Conservation (phyloP, 345 rosid species). For the Diplotaxis tenuifolia region DNA sequence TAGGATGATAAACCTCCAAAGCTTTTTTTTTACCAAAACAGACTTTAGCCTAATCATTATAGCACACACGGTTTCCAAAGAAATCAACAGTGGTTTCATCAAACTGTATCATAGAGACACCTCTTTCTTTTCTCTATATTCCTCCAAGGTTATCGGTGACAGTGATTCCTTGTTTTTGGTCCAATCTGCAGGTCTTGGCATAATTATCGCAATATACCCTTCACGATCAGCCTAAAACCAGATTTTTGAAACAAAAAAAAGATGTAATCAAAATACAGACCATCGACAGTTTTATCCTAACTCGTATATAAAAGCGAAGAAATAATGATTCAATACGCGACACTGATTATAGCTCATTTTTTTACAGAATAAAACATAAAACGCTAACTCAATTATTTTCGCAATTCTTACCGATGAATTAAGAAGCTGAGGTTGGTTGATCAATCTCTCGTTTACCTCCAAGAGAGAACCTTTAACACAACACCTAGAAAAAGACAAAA, state of each 20-base stretch:
- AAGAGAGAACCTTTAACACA: conserved; percentile 87
- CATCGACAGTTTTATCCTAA: background rate
- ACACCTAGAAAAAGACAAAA: conserved; percentile 48
- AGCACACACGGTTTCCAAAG: background rate
- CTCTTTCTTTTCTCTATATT: background rate
- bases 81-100: background rate
- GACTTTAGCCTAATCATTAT: background rate
- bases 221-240: conserved; percentile 75
- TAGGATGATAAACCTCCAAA: background rate
- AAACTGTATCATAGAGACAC: background rate
- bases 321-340: background rate
- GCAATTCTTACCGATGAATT: conserved; percentile 52
- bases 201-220: conserved; percentile 85
- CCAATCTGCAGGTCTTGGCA: conserved; percentile 92
- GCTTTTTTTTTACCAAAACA: background rate
- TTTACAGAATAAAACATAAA: too few species aligned
- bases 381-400: background rate
- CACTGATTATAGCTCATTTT: background rate
- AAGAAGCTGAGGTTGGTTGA: conserved; percentile 70
- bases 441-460: conserved; percentile 86
- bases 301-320: background rate
- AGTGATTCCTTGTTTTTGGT: conserved; percentile 11
- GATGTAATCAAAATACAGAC: background rate
- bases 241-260: background rate
- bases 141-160: background rate